Evolutionary conservation across 805 yeast species (phyloP), one percentile per base, ranked within the genome.

Genomic region (Nadsonia fulvescens): DNA sequence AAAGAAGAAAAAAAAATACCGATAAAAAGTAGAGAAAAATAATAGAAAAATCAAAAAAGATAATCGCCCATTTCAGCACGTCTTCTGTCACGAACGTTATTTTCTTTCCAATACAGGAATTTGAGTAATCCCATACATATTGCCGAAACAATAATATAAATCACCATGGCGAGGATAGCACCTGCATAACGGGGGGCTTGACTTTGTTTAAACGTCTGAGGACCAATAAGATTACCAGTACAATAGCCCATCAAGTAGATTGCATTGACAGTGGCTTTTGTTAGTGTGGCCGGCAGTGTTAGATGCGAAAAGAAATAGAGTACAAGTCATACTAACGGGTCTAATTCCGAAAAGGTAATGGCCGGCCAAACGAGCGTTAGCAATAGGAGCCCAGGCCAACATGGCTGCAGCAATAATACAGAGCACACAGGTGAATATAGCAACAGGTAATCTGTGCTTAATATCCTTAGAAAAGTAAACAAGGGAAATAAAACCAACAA

Each of bases 281-380:
- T 77, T 77, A n/a, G 83, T 73, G 34, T 67, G 64, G 8, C 89
- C 89, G 2, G 82, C 70, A 18, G 70, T 61, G 43, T 75, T 61
- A 3, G 65, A 52, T 15, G 53, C 47, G 28, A 55, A 45, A 22
- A 45, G 35, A n/a, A 23, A 16, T 8, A 4, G 65, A 56, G 28
- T 65, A 44, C 27, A 66, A 34, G 33, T 63, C 59, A 17, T 30
- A 12, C 31, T 32, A 8, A 29, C 23, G 6, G 37, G 27, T 6
- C 33, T 8, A 53, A 59, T 14, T 47, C 40, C 28, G 13, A 57
- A 45, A 9, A 63, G 28, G 28, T 47, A 48, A 12, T 47, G 54
- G 24, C 62, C 60, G 3, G 57, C 57, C 12, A 56, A 49, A 36
- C 48, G 43, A 12, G 60, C 52, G 15, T 43, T 43, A 10, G 40